Evolutionary conservation across 805 yeast species (phyloP).

Genomic region (Pichia paraexigua): DNA sequence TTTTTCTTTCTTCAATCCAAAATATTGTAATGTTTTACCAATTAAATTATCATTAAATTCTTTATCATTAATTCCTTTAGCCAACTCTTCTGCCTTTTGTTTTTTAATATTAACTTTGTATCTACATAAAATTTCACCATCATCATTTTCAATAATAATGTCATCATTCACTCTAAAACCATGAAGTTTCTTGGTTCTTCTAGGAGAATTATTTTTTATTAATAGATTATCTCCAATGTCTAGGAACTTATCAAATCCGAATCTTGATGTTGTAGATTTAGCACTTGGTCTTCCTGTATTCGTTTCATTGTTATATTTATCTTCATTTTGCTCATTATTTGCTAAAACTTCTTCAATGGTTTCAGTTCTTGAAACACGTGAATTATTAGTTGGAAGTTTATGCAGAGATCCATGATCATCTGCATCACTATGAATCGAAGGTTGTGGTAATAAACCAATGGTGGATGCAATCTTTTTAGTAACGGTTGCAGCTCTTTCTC

Average conservation of each 20-base stretch:
- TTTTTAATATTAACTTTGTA: slow-evolving; percentile 56
- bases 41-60: slow-evolving; percentile 10
- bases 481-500: slow-evolving; percentile 9
- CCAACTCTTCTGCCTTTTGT: slow-evolving; percentile 5
- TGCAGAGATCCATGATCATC: neutral
- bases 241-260: slow-evolving; percentile 5
- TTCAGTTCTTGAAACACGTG: slow-evolving; percentile 1
- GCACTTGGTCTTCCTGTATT: neutral
- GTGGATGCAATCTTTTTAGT: slow-evolving; percentile 7
- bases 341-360: slow-evolving; percentile 7
- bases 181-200: slow-evolving; percentile 30
- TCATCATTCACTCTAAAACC: slow-evolving; percentile 78
- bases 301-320: neutral
- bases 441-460: slow-evolving; percentile 3
- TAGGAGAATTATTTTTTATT: slow-evolving; percentile 4
- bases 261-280: neutral
- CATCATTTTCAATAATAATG: slow-evolving; percentile 79
- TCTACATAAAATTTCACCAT: slow-evolving; percentile 84
- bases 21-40: slow-evolving; percentile 18
- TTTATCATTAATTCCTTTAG: slow-evolving; percentile 3
- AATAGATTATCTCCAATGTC: slow-evolving; percentile 6
- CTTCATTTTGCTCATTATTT: neutral
- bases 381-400: neutral
- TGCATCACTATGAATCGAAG: neutral
- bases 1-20: slow-evolving; percentile 20